Evolutionary conservation across 768 basidiomycete species (phyloP).

Genomic region (Rhodotorula taiwanensis): DNA sequence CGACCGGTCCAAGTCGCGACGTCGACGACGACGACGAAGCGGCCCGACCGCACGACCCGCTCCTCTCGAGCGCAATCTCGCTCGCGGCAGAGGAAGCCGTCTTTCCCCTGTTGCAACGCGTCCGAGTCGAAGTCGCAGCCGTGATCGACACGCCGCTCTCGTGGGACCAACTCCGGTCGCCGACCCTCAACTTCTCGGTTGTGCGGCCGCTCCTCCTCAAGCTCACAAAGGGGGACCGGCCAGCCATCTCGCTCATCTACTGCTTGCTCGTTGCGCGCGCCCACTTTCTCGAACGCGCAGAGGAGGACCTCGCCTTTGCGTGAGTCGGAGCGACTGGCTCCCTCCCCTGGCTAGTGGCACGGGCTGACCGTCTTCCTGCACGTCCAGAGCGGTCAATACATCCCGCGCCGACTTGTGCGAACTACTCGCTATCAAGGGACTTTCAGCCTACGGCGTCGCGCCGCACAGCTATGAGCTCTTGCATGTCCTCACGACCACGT

Average conservation of each 20-base stretch:
- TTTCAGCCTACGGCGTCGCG: conserved; percentile 53
- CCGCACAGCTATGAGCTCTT: conserved; percentile 56
- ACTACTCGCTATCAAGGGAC: conserved; percentile 78
- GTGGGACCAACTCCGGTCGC: conserved; percentile 13
- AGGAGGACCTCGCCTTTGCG: conserved; percentile 26
- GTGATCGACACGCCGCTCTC: conserved; percentile 26
- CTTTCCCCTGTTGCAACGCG: conserved; percentile 27
- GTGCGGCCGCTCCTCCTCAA: conserved; percentile 19
- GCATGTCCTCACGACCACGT: conserved; percentile 69
- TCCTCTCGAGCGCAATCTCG: neutral
- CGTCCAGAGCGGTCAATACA: conserved; percentile 52
- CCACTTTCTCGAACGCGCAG: conserved; percentile 20
- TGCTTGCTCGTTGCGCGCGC: conserved; percentile 11
- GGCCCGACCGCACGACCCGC: conserved; percentile 1
- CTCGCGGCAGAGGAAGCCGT: conserved; percentile 16
- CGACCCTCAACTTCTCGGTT: conserved; percentile 28
- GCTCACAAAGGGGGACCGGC: conserved; percentile 7
- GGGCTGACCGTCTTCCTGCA: neutral
- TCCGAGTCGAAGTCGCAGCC: conserved; percentile 3
- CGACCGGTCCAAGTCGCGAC: too few relatives aligned
- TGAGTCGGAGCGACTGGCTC: neutral
- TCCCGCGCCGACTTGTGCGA: conserved; percentile 75
- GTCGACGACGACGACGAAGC: conserved; percentile 2
- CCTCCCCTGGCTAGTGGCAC: neutral
- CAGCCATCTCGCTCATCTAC: conserved; percentile 24